A percentile compares a stretch with the other conserved stretches of the same genome.
Conservation (phyloP, 129 eudicot genomes). For the Chrysanthemum makinoi region DNA sequence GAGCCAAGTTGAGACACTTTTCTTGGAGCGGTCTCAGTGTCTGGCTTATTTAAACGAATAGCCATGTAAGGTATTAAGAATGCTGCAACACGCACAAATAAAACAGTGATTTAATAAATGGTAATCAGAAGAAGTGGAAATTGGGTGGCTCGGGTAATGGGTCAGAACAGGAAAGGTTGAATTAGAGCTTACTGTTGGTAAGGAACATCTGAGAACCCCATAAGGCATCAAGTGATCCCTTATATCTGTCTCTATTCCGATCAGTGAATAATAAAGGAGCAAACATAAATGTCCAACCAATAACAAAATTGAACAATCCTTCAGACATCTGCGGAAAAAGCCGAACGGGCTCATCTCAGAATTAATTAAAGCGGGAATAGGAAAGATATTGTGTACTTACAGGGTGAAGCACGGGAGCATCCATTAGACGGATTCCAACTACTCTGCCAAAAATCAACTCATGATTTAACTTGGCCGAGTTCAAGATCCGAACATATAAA, state of each 20-base stretch:
- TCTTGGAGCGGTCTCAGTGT: slow-evolving; percentile 39
- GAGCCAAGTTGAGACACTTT: slow-evolving; percentile 61
- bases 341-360: slow-evolving; percentile 8
- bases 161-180: neutral
- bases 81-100: slow-evolving; percentile 46
- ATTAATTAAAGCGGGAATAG: neutral
- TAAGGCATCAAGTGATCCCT: slow-evolving; percentile 74
- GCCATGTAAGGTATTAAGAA: slow-evolving; percentile 98
- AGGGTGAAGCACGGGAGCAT: slow-evolving; percentile 96
- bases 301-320: slow-evolving; percentile 89
- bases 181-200: slow-evolving; percentile 66
- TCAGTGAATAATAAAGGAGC: slow-evolving; percentile 93
- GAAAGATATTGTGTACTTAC: slow-evolving; percentile 34
- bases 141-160: neutral
- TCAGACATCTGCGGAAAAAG: slow-evolving; percentile 63
- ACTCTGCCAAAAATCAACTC: slow-evolving; percentile 71
- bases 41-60: slow-evolving; percentile 69
- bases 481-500: too few species aligned
- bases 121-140: neutral
- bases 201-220: slow-evolving; percentile 98
- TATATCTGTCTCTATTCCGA: slow-evolving; percentile 61
- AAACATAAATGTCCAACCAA: slow-evolving; percentile 92
- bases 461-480: slow-evolving; percentile 20
- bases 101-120: neutral
- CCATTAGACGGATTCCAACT: slow-evolving; percentile 74